Percentiles rank a stretch among this genome's conserved stretches.
phyloP scores from a whole-genome alignment of 139 green algal genomes.

The Penium margaritaceum region DNA sequence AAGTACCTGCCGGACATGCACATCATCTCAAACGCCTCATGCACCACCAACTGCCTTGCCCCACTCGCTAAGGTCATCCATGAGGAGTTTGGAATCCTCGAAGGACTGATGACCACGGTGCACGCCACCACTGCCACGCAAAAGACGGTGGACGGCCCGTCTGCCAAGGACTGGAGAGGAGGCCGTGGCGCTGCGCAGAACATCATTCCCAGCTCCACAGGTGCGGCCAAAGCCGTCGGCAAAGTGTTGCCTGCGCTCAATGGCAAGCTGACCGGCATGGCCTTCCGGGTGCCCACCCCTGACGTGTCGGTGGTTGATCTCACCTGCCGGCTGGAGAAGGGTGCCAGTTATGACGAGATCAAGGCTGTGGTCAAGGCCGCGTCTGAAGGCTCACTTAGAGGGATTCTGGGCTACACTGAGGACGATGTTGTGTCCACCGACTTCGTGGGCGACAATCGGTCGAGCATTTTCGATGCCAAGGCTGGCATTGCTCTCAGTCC shows the following conservation, averaged over 20 bases:
- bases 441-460: conserved; percentile 71
- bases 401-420: conserved; percentile 83
- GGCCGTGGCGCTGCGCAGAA: conserved; percentile 77
- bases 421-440: conserved; percentile 86
- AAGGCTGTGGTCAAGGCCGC: conserved; percentile 57
- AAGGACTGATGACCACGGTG: conserved; percentile 86
- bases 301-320: conserved; percentile 96
- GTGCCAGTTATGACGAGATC: conserved; percentile 83
- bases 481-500: conserved; percentile 48
- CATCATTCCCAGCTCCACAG: conserved; percentile 96
- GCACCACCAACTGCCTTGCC: conserved; percentile 60
- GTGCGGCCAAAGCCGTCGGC: conserved; percentile 77
- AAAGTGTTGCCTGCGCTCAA: conserved; percentile 90
- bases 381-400: conserved; percentile 68
- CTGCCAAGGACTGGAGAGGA: conserved; percentile 91
- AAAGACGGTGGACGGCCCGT: conserved; percentile 92
- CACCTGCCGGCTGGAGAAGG: conserved; percentile 79
- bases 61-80: conserved; percentile 68
- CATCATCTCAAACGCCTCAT: conserved; percentile 58
- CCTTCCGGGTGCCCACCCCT: conserved; percentile 89
- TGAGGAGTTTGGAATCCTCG: conserved; percentile 49
- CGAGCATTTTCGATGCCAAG: conserved; percentile 46
- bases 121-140: conserved; percentile 86
- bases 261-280: conserved; percentile 97
- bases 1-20: conserved; percentile 45